phyloP scores from a whole-genome alignment of 768 basidiomycete genomes.

The Guyanaporus albipodus region DNA sequence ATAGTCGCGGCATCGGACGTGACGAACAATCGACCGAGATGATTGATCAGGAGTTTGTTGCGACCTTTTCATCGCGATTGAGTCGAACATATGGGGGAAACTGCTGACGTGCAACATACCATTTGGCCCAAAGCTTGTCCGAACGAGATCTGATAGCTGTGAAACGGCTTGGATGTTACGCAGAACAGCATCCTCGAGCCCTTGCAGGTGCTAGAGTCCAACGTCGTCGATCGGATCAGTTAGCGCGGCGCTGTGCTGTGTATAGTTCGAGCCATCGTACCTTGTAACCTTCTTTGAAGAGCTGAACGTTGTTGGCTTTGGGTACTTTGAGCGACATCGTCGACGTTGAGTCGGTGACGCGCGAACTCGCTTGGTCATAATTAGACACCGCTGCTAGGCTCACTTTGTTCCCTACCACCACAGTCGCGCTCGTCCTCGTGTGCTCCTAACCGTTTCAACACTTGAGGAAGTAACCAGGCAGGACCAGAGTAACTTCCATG shows the following conservation, averaged over 20 bases:
- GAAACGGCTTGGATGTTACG: slow-evolving; percentile 95
- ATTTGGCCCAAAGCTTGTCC: slow-evolving; percentile 96
- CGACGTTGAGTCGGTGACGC: no score
- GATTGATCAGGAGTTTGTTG: slow-evolving; percentile 98
- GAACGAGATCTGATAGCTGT: slow-evolving; percentile 90
- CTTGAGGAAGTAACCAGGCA: no score
- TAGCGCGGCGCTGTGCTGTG: slow-evolving; percentile 4
- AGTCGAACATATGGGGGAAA: not conserved
- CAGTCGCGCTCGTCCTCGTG: no score
- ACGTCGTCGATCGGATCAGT: slow-evolving; percentile 5
- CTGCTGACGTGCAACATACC: slow-evolving; percentile 47
- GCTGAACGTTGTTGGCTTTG: slow-evolving; percentile 79
- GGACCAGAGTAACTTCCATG: slow-evolving; percentile 34
- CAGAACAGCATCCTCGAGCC: slow-evolving; percentile 95
- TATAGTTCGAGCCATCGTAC: slow-evolving; percentile 34
- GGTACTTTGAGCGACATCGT: slow-evolving; percentile 93
- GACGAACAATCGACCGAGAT: slow-evolving; percentile 91
- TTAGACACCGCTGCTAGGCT: no score
- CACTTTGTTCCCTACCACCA: no score
- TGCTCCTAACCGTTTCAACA: no score
- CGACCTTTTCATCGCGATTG: slow-evolving; percentile 52
- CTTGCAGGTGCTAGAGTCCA: slow-evolving; percentile 61
- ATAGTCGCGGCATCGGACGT: slow-evolving; percentile 99
- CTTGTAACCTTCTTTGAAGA: slow-evolving; percentile 99
- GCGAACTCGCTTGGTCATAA: no score